These are phyloP conservation scores for Bipolaris victoriae DNA, from an alignment of 2,329 filamentous ascomycete species.

Conservation along the genomic window DNA sequence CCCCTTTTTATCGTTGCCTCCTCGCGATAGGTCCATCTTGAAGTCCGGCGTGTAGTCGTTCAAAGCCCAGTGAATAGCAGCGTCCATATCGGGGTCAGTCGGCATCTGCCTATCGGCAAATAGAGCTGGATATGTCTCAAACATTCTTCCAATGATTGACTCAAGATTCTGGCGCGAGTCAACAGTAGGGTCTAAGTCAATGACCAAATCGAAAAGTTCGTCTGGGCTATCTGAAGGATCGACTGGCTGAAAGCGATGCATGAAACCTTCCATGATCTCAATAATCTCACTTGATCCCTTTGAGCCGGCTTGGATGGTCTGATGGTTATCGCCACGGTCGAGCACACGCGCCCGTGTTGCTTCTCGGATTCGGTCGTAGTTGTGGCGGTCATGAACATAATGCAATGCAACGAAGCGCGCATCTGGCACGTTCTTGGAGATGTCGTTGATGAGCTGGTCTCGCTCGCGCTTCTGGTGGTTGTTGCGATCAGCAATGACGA, in stretches of 20 bases:
- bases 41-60: slow-evolving; percentile 78
- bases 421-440: slow-evolving; percentile 65
- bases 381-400: slow-evolving; percentile 74
- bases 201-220: slow-evolving; percentile 79
- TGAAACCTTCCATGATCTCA: slow-evolving; percentile 93
- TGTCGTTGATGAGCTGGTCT: slow-evolving; percentile 82
- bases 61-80: slow-evolving; percentile 76
- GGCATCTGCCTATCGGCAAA: slow-evolving; percentile 69
- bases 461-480: slow-evolving; percentile 90
- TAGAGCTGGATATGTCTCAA: slow-evolving; percentile 78
- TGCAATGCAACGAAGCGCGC: slow-evolving; percentile 84
- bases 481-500: slow-evolving; percentile 90
- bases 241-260: slow-evolving; percentile 81
- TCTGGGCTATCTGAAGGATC: slow-evolving; percentile 74
- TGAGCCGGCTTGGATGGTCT: slow-evolving; percentile 89
- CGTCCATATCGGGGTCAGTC: slow-evolving; percentile 74
- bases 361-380: slow-evolving; percentile 73
- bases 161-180: slow-evolving; percentile 89
- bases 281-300: slow-evolving; percentile 76
- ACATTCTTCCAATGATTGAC: slow-evolving; percentile 72
- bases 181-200: slow-evolving; percentile 78
- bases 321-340: slow-evolving; percentile 90
- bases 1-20: slow-evolving; percentile 19
- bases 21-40: slow-evolving; percentile 73
- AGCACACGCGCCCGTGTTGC: slow-evolving; percentile 81